Evolutionary conservation across 2,329 filamentous ascomycete genomes (phyloP), one percentile per base, ranked within the genome.

Genomic region (Fusarium sambucinum): DNA sequence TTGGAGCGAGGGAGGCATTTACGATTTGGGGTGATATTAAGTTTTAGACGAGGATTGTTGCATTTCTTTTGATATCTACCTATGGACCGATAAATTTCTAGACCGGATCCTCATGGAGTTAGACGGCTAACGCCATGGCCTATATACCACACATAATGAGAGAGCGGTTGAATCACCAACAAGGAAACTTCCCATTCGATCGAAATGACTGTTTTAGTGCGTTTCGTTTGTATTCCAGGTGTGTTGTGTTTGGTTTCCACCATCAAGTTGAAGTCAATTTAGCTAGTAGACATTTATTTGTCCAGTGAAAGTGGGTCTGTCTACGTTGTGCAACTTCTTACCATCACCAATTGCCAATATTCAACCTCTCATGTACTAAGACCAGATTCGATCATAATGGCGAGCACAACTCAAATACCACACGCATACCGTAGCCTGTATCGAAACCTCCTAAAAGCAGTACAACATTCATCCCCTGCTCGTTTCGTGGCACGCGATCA

Each of bases 401-500:
- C 66, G 19, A 54, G 63, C 32, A 73, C 76, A 11, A 64, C 74
- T 16, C 80, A 88, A 30, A 74, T 92, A 52, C 74, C 90, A 38
- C 84, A 86, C 70, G 88, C 90, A 46, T 96, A 95, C 79, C 87
- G 92, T 63, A 82, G 86, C 59, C 83, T 96, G 33, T 90, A 91
- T 75, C 88, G 90, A 53, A 84, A 84, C 9, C 81, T 87, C 19
- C 83, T 94, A n/a, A 87, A 84, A 30, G 92, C 91, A 6, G 87
- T 95, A 23, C 89, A 91, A 67, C 92, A 89, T 80, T 87, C 91
- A 16, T 85, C 86, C 65, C 92, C 92, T 17, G 86, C 89, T 30
- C 89, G 91, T 55, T 90, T 83, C 77, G 81, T 86, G 6, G 82
- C 87, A 17, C 86, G 87, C 59, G 83, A 89, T 72, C 83, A 86